Conservation (phyloP, 306 rosid genomes). For the Fragaria vesca region DNA sequence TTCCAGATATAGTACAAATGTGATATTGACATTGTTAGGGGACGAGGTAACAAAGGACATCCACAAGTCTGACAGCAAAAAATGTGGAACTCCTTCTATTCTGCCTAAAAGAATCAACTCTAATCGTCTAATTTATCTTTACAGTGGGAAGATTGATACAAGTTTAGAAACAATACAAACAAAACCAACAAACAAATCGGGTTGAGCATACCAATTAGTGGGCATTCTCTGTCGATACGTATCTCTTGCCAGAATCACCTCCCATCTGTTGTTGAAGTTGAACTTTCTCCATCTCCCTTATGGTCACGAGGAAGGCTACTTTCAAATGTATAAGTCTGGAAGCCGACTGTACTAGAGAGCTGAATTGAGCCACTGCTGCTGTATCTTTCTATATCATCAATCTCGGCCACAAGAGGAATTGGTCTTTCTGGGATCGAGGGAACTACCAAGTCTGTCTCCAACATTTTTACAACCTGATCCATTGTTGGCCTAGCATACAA, state of each 20-base stretch:
- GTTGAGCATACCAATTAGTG: slow-evolving; percentile 23
- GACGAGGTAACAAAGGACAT: not conserved
- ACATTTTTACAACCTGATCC: slow-evolving; percentile 96
- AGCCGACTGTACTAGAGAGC: slow-evolving; percentile 58
- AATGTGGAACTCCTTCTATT: not conserved
- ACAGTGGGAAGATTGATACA: slow-evolving; percentile 32
- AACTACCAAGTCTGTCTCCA: slow-evolving; percentile 75
- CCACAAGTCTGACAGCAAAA: not conserved
- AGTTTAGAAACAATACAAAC: slow-evolving; percentile 24
- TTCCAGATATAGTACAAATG: slow-evolving; percentile 1
- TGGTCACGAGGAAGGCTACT: slow-evolving; percentile 24
- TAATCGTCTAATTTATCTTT: slow-evolving; percentile 28
- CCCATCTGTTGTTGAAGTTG: slow-evolving; percentile 14
- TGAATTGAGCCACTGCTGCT: slow-evolving; percentile 56
- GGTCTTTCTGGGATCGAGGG: slow-evolving; percentile 80
- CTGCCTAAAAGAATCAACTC: slow-evolving; percentile 33
- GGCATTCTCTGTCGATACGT: slow-evolving; percentile 29
- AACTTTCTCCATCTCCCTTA: slow-evolving; percentile 40
- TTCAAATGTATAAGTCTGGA: slow-evolving; percentile 47
- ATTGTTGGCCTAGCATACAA: slow-evolving; percentile 90
- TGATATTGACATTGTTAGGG: slow-evolving; percentile 1
- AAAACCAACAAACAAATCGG: slow-evolving; percentile 27
- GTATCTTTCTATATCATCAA: slow-evolving; percentile 70
- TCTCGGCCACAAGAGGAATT: slow-evolving; percentile 65
- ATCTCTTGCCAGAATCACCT: slow-evolving; percentile 13